Base-by-base conservation (phyloP, 768 basidiomycete genomes). In the Paxillus ammoniavirescens region DNA sequence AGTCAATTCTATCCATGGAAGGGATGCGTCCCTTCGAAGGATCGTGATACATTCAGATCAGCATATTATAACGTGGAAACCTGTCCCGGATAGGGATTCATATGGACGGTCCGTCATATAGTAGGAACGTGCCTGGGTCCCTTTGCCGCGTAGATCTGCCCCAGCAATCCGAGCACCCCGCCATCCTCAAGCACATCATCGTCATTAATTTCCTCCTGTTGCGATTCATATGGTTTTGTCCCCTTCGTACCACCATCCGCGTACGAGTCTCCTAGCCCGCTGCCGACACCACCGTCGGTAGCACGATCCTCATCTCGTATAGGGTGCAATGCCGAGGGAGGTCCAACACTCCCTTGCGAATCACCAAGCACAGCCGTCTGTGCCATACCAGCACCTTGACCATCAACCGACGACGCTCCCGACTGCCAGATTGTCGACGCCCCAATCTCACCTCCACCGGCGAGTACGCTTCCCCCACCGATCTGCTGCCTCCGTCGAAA, bases 81-180 rank as follows among this genome's bases (percentile, higher is more conserved):
- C 26, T 30, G 14, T 14, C 6, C 42, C 15, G 30, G 18, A n/a
- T 35, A 42, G 9, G n/a, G 21, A 30, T 36, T n/a, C 14, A 12
- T 21, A 43, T 30, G 21, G 18, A 47, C 10, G 17, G 42, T 30
- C 31, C n/a, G 13, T 58, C 65, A 78, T 51, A 83, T 77, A 17
- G 78, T 74, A 42, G 78, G 73, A 5, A 75, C 71, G 50, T 77
- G 77, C 52, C 77, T 78, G 44, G 83, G 55, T 1, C 58, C 82
- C 56, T 74, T 77, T 60, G 80, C 75, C 43, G 80, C 83, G 69
- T 95, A 93, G 47, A 97, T 94, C 75, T 95, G 87, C 41, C 91
- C 87, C 61, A 97, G 66, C 57, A 97, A 65, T 18, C 90, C 91
- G 56, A 96, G 72, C 58, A 97, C 86, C 15, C 94, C 93, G 0